These are phyloP conservation scores for Aspergillus neoniger DNA, from an alignment of 2,329 filamentous ascomycete species.

Conservation along the genomic window DNA sequence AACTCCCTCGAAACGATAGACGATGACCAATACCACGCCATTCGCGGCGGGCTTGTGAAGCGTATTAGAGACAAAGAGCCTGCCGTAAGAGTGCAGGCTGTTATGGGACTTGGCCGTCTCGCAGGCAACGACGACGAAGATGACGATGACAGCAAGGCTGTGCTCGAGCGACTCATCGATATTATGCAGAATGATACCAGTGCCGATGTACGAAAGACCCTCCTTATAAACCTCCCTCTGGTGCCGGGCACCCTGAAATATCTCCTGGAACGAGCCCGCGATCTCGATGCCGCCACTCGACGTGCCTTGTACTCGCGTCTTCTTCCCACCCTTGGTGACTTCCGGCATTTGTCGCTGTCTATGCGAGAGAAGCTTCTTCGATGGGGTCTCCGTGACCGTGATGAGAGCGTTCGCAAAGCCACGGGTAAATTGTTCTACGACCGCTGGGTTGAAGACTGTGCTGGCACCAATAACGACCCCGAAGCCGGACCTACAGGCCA, in stretches of 20 bases:
- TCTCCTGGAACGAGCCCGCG: constrained; percentile 85
- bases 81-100: constrained; percentile 87
- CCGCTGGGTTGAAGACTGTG: constrained; percentile 97
- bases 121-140: constrained; percentile 75
- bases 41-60: constrained; percentile 77
- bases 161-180: constrained; percentile 81
- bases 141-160: constrained; percentile 66
- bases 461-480: constrained; percentile 63
- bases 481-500: constrained; percentile 53
- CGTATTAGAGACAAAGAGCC: constrained; percentile 92
- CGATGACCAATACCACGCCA: constrained; percentile 81
- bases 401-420: constrained; percentile 91
- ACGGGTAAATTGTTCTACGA: constrained; percentile 87
- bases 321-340: constrained; percentile 86
- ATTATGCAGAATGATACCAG: constrained; percentile 92
- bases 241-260: constrained; percentile 79
- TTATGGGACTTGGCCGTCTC: constrained; percentile 82
- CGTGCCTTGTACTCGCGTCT: constrained; percentile 84
- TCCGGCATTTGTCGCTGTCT: constrained; percentile 85
- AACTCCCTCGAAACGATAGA: constrained; percentile 92
- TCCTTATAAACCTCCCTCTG: constrained; percentile 88
- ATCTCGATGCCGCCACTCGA: constrained; percentile 81
- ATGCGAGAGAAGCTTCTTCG: constrained; percentile 94
- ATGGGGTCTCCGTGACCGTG: constrained; percentile 91
- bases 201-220: constrained; percentile 84